phyloP scores from a whole-genome alignment of 768 basidiomycete species.

The Pleurotus djamor region DNA sequence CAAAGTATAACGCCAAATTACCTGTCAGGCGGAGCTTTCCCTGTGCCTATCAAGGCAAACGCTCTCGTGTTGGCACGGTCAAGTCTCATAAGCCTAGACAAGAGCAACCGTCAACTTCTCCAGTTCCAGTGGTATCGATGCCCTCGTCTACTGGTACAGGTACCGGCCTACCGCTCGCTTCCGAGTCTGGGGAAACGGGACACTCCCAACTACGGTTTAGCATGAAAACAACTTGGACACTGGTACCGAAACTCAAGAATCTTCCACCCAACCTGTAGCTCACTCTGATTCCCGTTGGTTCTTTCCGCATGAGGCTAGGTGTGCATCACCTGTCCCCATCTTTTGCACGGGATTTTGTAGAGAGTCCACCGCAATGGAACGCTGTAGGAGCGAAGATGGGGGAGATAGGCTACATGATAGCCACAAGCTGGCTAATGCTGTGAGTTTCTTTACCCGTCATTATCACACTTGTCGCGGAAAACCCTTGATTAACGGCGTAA shows the following conservation, averaged over 20 bases:
- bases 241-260: too few species aligned
- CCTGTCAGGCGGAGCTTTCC: too few species aligned
- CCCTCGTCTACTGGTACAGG: background rate
- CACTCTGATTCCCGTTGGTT: background rate
- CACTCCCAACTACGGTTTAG: background rate
- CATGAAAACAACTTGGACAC: background rate
- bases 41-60: too few species aligned
- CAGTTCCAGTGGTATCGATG: background rate
- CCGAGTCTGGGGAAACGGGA: background rate
- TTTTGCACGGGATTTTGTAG: slow-evolving; percentile 31
- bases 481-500: too few species aligned
- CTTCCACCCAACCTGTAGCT: too few species aligned
- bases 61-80: too few species aligned
- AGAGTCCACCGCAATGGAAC: background rate
- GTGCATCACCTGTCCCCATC: slow-evolving; percentile 26
- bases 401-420: background rate
- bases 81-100: background rate
- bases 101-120: background rate
- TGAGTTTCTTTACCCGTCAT: slow-evolving; percentile 11
- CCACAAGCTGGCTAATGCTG: slow-evolving; percentile 24
- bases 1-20: too few species aligned
- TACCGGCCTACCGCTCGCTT: too few species aligned
- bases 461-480: too few species aligned
- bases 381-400: background rate
- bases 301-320: slow-evolving; percentile 11